These are phyloP conservation scores for Ustilago crameri DNA, from an alignment of 1,284 basidiomycete species.

Conservation along the genomic window DNA sequence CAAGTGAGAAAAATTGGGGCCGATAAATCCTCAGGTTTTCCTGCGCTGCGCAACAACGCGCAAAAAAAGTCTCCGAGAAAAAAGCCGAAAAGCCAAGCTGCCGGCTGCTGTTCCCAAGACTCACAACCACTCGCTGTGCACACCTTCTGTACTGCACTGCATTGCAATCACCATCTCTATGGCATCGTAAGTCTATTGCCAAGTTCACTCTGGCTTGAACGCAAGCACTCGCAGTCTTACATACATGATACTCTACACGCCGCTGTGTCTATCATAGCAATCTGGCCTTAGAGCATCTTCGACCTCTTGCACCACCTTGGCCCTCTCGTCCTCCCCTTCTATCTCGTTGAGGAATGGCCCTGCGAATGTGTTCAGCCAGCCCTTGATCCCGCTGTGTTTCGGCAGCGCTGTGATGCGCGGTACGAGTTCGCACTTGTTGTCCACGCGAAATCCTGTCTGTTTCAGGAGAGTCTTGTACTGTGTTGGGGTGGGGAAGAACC, in stretches of 20 bases:
- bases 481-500: slow-evolving; percentile 34
- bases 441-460: slow-evolving; percentile 21
- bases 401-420: slow-evolving; percentile 32
- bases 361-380: slow-evolving; percentile 37
- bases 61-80: slow-evolving; percentile 20
- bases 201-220: slow-evolving; percentile 6
- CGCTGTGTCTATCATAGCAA: slow-evolving; percentile 18
- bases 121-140: no score
- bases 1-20: background rate
- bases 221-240: slow-evolving; percentile 36
- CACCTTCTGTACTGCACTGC: no score
- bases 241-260: slow-evolving; percentile 42
- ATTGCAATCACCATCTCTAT: no score
- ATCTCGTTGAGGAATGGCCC: slow-evolving; percentile 40
- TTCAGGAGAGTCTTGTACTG: slow-evolving; percentile 22
- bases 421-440: slow-evolving; percentile 30
- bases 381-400: slow-evolving; percentile 15
- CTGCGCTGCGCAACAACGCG: no score
- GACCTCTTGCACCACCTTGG: slow-evolving; percentile 24
- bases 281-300: slow-evolving; percentile 22
- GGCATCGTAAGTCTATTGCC: no score
- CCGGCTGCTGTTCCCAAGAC: no score
- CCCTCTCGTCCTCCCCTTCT: slow-evolving; percentile 4
- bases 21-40: no score
- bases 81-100: slow-evolving; percentile 3